Evolutionary conservation across 2,329 filamentous ascomycete species (phyloP).

Genomic region (Fusarium coffeatum): DNA sequence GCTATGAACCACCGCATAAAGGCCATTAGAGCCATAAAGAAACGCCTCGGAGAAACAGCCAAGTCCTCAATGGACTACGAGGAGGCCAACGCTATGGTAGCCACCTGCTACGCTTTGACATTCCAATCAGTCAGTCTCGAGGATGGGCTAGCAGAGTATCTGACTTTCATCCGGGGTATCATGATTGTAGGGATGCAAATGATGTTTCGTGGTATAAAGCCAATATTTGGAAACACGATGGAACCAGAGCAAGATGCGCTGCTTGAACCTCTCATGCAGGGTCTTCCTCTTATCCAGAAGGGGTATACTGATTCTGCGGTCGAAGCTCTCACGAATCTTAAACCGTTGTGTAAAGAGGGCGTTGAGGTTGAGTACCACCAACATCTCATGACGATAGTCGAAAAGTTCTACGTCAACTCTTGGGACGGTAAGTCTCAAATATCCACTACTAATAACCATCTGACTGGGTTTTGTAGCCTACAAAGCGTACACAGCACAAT

Average conservation of each 20-base stretch:
- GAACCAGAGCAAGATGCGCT: slow-evolving; percentile 55
- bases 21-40: slow-evolving; percentile 72
- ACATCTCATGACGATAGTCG: slow-evolving; percentile 59
- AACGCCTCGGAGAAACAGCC: slow-evolving; percentile 59
- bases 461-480: slow-evolving; percentile 55
- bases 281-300: slow-evolving; percentile 58
- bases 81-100: slow-evolving; percentile 69
- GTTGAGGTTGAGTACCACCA: slow-evolving; percentile 61
- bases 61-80: slow-evolving; percentile 58
- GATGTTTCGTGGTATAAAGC: slow-evolving; percentile 59
- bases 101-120: slow-evolving; percentile 68
- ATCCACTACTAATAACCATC: background rate
- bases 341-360: slow-evolving; percentile 56
- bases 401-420: slow-evolving; percentile 64
- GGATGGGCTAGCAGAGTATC: slow-evolving; percentile 69
- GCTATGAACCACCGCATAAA: slow-evolving; percentile 74
- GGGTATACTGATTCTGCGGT: slow-evolving; percentile 62
- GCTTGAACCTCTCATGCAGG: slow-evolving; percentile 59
- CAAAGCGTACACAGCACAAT: slow-evolving; percentile 61
- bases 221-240: slow-evolving; percentile 62
- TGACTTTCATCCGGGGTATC: slow-evolving; percentile 70
- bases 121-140: slow-evolving; percentile 69
- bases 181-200: slow-evolving; percentile 67
- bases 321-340: slow-evolving; percentile 56
- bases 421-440: slow-evolving; percentile 59